phyloP scores from a whole-genome alignment of 352 stramenopile genomes.

The Globisporangium paroecandrum region DNA sequence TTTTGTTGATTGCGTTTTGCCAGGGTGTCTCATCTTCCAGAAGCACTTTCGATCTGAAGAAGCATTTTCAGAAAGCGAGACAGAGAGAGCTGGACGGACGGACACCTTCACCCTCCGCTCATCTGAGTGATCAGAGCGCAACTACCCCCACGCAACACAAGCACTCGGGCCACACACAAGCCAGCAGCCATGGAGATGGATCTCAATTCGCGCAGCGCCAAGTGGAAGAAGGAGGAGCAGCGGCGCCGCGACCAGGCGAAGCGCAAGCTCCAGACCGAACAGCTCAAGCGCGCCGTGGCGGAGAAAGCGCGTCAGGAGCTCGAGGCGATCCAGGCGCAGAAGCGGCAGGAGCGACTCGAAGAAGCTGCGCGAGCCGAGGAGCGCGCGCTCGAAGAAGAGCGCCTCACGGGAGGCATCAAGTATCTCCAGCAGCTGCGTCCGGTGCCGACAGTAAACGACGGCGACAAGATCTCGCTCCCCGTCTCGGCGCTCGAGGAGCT shows the following conservation, averaged over 20 bases:
- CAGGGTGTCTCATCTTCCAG: not conserved
- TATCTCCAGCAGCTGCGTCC: slow-evolving; percentile 49
- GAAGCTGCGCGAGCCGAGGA: slow-evolving; percentile 42
- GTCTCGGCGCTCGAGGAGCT: slow-evolving; percentile 73
- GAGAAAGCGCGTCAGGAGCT: slow-evolving; percentile 40
- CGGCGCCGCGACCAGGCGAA: slow-evolving; percentile 58
- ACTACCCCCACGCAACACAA: not conserved
- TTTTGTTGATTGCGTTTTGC: too few species aligned
- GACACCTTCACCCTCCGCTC: not conserved
- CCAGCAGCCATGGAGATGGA: slow-evolving; percentile 60
- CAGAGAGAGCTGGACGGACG: not conserved
- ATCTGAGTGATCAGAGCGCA: not conserved
- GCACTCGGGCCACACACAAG: not conserved
- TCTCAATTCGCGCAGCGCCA: slow-evolving; percentile 58
- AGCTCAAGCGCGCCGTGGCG: slow-evolving; percentile 41
- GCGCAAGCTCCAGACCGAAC: slow-evolving; percentile 50
- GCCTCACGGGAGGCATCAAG: slow-evolving; percentile 65
- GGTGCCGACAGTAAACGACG: slow-evolving; percentile 45
- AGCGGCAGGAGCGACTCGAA: slow-evolving; percentile 38
- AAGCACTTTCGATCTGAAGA: not conserved
- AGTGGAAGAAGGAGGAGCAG: slow-evolving; percentile 66
- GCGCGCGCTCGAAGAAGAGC: slow-evolving; percentile 60
- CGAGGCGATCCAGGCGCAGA: slow-evolving; percentile 41
- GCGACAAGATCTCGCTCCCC: slow-evolving; percentile 77
- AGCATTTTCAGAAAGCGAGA: not conserved